A percentile compares a stretch with the other conserved stretches of the same genome.
phyloP scores from a whole-genome alignment of 2,329 filamentous ascomycete species.

The Pseudohalonectria lignicola region DNA sequence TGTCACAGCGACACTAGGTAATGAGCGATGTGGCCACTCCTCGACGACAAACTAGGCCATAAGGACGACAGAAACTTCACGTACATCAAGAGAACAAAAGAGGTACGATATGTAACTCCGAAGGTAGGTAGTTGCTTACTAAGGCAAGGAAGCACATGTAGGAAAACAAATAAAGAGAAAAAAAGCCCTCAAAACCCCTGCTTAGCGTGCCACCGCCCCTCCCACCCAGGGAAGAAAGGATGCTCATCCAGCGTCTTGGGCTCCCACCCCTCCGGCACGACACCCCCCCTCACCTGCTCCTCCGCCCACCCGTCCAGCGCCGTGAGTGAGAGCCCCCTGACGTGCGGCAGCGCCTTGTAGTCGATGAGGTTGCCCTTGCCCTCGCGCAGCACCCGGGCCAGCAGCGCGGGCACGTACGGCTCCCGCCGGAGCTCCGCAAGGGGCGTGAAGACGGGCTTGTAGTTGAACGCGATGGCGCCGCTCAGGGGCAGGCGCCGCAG shows the following conservation, averaged over 20 bases:
- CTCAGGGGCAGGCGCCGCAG: constrained; percentile 68
- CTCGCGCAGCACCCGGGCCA: constrained; percentile 58
- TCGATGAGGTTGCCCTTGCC: constrained; percentile 29
- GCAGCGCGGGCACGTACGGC: constrained; percentile 57
- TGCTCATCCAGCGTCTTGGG: constrained; percentile 60
- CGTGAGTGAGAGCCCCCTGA: constrained; percentile 61
- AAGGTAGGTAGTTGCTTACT: too few relatives aligned
- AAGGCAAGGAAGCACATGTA: too few relatives aligned
- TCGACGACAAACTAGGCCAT: too few relatives aligned
- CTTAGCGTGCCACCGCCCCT: constrained; percentile 50
- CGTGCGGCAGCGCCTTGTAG: constrained; percentile 76
- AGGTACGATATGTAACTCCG: too few relatives aligned
- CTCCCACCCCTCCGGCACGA: constrained; percentile 44
- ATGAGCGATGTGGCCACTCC: too few relatives aligned
- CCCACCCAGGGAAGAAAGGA: constrained; percentile 69
- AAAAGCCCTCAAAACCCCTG: constrained; percentile 12
- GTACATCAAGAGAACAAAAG: too few relatives aligned
- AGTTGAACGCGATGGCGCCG: constrained; percentile 72
- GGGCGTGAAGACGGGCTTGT: constrained; percentile 76
- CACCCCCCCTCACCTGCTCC: constrained; percentile 46
- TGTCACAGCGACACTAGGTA: too few relatives aligned
- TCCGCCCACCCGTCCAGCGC: constrained; percentile 49
- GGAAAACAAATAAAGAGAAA: too few relatives aligned
- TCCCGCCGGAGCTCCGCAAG: constrained; percentile 60
- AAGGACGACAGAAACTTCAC: too few relatives aligned